These are phyloP conservation scores for Azolla pinnata DNA, from an alignment of 75 land plant genomes.

Conservation along the genomic window DNA sequence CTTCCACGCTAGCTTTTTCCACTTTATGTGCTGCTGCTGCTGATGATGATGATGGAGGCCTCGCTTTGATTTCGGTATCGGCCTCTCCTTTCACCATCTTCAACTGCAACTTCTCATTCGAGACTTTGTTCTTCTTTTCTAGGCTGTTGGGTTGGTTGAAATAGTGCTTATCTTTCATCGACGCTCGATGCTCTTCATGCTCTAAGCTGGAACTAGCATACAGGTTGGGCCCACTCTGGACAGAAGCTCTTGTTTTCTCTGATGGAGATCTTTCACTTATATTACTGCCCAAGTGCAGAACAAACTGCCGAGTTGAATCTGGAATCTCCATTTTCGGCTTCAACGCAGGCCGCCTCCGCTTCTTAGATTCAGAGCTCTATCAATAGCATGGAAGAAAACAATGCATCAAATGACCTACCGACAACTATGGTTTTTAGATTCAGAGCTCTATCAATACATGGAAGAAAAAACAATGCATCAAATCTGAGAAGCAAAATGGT, in stretches of 20 bases:
- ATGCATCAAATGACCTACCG: no score
- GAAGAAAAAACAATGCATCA: no score
- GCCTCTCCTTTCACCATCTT: not conserved
- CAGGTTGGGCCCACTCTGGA: not conserved
- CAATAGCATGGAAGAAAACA: no score
- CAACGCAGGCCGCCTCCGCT: not conserved
- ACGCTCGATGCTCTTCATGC: not conserved
- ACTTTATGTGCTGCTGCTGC: no score
- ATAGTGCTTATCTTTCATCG: not conserved
- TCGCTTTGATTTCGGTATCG: not conserved
- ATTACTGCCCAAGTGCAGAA: no score
- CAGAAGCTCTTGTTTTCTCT: not conserved
- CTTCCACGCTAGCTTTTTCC: no score
- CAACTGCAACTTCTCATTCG: not conserved
- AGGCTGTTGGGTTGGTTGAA: not conserved
- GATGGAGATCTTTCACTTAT: not conserved
- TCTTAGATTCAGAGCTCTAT: no score
- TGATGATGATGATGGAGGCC: not conserved
- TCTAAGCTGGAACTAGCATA: not conserved
- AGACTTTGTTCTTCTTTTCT: not conserved
- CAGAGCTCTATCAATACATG: no score
- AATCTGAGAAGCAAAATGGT: no score
- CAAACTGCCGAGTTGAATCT: no score
- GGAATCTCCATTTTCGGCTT: slow-evolving; percentile 1
- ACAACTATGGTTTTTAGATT: no score